Percentiles rank a stretch among this genome's conserved stretches.
phyloP scores from a whole-genome alignment of 257 asterid species.

The Salvia hispanica region DNA sequence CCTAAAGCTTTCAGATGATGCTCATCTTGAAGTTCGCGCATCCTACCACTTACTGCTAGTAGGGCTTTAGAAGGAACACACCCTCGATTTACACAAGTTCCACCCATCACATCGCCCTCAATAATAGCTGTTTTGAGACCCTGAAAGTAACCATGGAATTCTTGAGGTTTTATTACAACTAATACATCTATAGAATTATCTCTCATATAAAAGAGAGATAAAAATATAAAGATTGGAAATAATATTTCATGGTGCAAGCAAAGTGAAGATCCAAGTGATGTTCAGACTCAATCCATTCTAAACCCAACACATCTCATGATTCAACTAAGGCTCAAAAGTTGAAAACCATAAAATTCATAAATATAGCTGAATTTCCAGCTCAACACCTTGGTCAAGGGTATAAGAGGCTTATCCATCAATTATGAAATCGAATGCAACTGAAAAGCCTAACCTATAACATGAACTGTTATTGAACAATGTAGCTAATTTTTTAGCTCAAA shows the following conservation, averaged over 20 bases:
- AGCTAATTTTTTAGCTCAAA: not conserved
- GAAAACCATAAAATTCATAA: not conserved
- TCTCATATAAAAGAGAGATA: constrained; percentile 14
- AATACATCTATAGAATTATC: constrained; percentile 1
- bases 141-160: constrained; percentile 37
- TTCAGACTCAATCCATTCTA: not conserved
- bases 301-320: not conserved
- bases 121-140: constrained; percentile 84
- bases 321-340: not conserved
- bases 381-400: not conserved
- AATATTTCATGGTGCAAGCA: constrained; percentile 6
- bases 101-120: constrained; percentile 86
- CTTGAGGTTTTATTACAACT: constrained; percentile 35
- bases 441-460: not conserved
- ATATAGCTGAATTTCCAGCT: not conserved
- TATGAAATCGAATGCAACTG: not conserved
- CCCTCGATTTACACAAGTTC: constrained; percentile 90
- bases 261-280: not conserved
- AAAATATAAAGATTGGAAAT: not conserved
- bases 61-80: constrained; percentile 82
- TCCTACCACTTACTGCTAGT: constrained; percentile 70
- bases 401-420: not conserved
- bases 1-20: constrained; percentile 66
- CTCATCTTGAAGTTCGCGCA: constrained; percentile 63
- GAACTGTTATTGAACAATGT: not conserved